Percentiles rank a stretch among this genome's conserved stretches.
Evolutionary conservation across 2,329 filamentous ascomycete genomes (phyloP).

Genomic region (Penicillium brasilianum): DNA sequence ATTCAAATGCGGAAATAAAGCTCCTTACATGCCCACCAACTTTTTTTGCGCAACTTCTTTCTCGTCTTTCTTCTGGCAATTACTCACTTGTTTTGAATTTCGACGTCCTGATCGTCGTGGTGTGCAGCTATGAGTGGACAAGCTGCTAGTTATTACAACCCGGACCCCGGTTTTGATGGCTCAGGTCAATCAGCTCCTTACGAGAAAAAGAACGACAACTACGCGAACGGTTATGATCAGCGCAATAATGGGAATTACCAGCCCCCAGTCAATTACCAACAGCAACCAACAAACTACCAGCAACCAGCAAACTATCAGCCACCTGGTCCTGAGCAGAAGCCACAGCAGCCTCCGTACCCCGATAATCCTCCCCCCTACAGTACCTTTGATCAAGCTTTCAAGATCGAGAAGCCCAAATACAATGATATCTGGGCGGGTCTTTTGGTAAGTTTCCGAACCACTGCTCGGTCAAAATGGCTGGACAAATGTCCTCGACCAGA

Average conservation of each 20-base stretch:
- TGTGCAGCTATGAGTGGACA: constrained; percentile 43
- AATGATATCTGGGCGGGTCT: constrained; percentile 90
- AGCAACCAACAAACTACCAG: constrained; percentile 12
- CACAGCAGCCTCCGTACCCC: constrained; percentile 21
- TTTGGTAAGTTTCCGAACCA: constrained; percentile 58
- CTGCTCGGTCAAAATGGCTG: background rate
- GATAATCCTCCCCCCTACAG: constrained; percentile 23
- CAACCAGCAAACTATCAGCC: constrained; percentile 15
- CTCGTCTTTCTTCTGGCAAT: background rate
- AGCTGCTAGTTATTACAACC: constrained; percentile 45
- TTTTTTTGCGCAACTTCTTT: background rate
- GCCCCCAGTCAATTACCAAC: constrained; percentile 23
- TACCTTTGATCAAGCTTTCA: constrained; percentile 79
- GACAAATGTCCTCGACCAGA: background rate
- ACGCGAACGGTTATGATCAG: constrained; percentile 21
- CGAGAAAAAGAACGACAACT: constrained; percentile 22
- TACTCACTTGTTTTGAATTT: background rate
- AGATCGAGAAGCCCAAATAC: constrained; percentile 80
- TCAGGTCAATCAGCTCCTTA: constrained; percentile 24
- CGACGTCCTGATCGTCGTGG: background rate
- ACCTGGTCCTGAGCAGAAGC: constrained; percentile 31
- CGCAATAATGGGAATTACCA: constrained; percentile 26
- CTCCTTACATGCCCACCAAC: constrained; percentile 20
- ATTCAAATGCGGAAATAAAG: constrained; percentile 24
- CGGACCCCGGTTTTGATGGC: constrained; percentile 32